Base-by-base conservation (phyloP, 805 yeast genomes). In the Clavispora santaluciae region DNA sequence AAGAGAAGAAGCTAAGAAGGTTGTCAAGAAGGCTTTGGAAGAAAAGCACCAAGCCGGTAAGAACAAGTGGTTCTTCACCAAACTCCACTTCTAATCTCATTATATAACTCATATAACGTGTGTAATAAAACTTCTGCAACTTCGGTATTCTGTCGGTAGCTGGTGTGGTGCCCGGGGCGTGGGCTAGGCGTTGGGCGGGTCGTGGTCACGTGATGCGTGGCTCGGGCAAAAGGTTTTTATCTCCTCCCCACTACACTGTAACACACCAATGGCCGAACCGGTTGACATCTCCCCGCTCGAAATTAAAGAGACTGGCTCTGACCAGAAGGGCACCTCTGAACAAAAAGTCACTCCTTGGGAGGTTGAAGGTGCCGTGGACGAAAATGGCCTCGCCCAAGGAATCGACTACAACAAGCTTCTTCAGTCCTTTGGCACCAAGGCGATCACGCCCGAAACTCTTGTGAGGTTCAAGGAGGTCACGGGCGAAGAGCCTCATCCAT, bases 31-130 rank as follows among this genome's bases (percentile, higher is more conserved):
- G 83, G 96, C 95, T 71, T 91, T 93, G 69, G 99, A 93, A 80
- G 96, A 91, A 79, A 88, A 89, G 83, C 95, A 91, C 82, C 95
- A 86, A 75, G 88, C 96, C 70, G 99, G 99, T 73, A 89, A 93
- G 86, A 91, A 91, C 90, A 90, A 89, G 79, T 93, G 99, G 99
- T 93, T 93, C 83, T 93, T 93, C 90, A 83, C 95, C 75, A 93
- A 93, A 80, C 84, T 87, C 72, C 82, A 84, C 78, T 87, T 87
- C 78, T 87, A 86, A 81, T 48, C 53, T 42, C 52, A 45, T 46
- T 49, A 46, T 45, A 51, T 50, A 46, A 38, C 45, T 42, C 53
- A 45, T 42, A 45, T 48, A 44, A 36, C 46, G 52, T 50, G 50
- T 48, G 49, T 49, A 49, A 49, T 51, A 49, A 45, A 48, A 39